Evolutionary conservation across 192 early-diverging fungal species (phyloP), one percentile per base, ranked within the genome.

Genomic region (Entomortierella chlamydospora): DNA sequence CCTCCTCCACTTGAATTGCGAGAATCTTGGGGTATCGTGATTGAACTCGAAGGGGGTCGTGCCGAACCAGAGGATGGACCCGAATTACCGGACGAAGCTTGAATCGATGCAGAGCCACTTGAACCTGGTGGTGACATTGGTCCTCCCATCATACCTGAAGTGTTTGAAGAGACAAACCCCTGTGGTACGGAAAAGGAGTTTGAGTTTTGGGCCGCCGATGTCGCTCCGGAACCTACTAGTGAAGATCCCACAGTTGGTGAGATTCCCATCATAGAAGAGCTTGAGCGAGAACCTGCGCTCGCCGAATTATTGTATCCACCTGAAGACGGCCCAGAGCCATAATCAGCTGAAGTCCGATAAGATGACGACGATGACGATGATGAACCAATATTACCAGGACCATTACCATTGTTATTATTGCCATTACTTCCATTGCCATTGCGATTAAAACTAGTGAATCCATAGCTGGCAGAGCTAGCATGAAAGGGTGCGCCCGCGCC

Each of bases 401-500:
- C n/a, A n/a, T n/a, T 25, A 30, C 30, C 25, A 26, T 29, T 54
- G 52, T 39, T 58, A 6, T 9, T 51, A 13, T 30, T 51, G 7
- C 47, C 23, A 25, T 23, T 63, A n/a, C 26, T 45, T 11, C 64
- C 53, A 45, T 42, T 63, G 12, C 43, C 57, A 37, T 59, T 45
- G 12, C 67, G 58, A 45, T 51, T 63, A 13, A 64, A 51, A 23
- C 15, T 2, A 8, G 74, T 15, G 26, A 78, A 70, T 45, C 67
- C 62, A 47, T 78, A 78, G 7, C 53, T 52, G 4, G 55, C 47
- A 23, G 74, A 78, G 25, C 74, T 39, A 9, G 74, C 42, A 18
- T 78, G 67, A 59, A 78, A 78, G 25, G 66, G 50, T 59, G 74
- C 57, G 61, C 74, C 67, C n/a, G 74, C 61, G 68, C 61, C 39